phyloP scores from a whole-genome alignment of 2,329 filamentous ascomycete species.

The Phialocephala subalpina region DNA sequence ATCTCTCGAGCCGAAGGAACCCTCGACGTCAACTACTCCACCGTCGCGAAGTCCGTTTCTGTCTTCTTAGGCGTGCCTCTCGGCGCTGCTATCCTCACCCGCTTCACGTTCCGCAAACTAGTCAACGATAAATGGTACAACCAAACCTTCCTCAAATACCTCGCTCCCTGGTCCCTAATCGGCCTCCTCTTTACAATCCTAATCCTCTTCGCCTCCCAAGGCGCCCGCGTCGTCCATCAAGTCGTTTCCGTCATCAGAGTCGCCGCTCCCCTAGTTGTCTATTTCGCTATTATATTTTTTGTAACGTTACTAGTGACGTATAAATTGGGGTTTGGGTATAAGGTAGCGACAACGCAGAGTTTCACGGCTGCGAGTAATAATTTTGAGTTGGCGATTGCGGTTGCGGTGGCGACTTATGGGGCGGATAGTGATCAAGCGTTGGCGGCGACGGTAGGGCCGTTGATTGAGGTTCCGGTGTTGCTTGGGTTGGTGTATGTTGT shows the following conservation, averaged over 20 bases:
- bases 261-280: conserved; percentile 81
- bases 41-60: conserved; percentile 80
- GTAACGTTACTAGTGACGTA: conserved; percentile 68
- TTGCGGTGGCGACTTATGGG: conserved; percentile 83
- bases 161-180: conserved; percentile 79
- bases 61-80: conserved; percentile 88
- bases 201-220: conserved; percentile 85
- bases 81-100: conserved; percentile 79
- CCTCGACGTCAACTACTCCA: conserved; percentile 62
- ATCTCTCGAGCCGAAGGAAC: conserved; percentile 61
- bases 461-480: conserved; percentile 88
- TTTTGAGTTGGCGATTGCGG: conserved; percentile 90
- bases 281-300: conserved; percentile 80
- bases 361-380: conserved; percentile 94
- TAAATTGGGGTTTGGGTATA: conserved; percentile 78
- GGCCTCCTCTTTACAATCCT: conserved; percentile 88
- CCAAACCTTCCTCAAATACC: conserved; percentile 71
- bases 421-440: conserved; percentile 81
- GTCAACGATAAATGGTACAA: conserved; percentile 70
- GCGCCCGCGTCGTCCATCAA: conserved; percentile 78
- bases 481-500: conserved; percentile 79
- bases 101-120: conserved; percentile 65
- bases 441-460: conserved; percentile 82
- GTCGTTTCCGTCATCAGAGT: conserved; percentile 85
- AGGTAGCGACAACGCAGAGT: conserved; percentile 76